Percentiles rank a stretch among this genome's conserved stretches.
These are phyloP conservation scores for Chloromonas sp. DNA, from an alignment of 163 green algal species.

Conservation along the genomic window DNA sequence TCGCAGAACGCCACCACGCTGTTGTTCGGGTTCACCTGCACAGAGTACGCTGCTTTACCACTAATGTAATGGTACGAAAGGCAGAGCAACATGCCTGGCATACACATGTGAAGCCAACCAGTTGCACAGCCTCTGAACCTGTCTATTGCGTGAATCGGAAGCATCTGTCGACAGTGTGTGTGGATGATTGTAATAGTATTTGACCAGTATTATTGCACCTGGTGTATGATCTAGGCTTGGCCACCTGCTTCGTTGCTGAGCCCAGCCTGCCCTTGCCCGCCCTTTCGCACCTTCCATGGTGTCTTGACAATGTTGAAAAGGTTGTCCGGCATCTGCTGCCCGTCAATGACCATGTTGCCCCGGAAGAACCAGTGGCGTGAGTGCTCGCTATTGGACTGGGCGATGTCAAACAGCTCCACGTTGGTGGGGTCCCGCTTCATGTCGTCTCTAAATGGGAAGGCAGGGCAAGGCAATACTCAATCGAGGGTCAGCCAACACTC, in stretches of 20 bases:
- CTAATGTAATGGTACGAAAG: neutral
- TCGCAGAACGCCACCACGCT: conserved; percentile 98
- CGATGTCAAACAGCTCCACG: conserved; percentile 99
- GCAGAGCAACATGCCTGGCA: neutral
- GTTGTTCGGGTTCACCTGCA: conserved; percentile 76
- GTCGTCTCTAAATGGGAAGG: conserved; percentile 39
- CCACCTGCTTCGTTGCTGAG: too few species aligned
- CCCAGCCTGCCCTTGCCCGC: too few species aligned
- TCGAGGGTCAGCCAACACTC: too few species aligned
- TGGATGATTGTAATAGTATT: too few species aligned
- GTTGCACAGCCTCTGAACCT: too few species aligned
- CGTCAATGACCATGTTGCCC: conserved; percentile 88
- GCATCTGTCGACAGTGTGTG: too few species aligned
- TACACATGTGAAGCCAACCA: neutral
- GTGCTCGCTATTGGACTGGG: conserved; percentile 86
- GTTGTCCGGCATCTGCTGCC: conserved; percentile 58
- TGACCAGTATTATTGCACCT: too few species aligned
- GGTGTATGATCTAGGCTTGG: too few species aligned
- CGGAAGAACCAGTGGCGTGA: conserved; percentile 91
- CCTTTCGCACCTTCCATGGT: conserved; percentile 32
- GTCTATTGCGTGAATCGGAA: too few species aligned
- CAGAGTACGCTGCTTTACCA: too few species aligned
- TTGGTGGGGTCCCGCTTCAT: conserved; percentile 92
- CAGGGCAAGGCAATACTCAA: neutral
- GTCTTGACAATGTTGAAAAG: conserved; percentile 84